Conservation (phyloP, 352 stramenopile species). For the Phytophthora citrophthora region DNA sequence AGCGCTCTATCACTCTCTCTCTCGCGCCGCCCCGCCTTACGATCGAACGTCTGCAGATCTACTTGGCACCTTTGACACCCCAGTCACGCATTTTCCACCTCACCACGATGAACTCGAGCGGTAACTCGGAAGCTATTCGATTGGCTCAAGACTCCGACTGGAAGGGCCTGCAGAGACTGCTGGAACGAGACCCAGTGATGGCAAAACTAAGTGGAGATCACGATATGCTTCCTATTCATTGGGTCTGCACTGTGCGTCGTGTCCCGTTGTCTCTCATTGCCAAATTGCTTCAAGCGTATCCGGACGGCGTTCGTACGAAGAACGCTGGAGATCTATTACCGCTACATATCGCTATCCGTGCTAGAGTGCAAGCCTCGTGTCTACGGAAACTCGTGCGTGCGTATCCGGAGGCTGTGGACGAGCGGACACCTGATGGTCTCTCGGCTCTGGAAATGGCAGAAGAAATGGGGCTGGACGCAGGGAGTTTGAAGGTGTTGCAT, state of each 20-base stretch:
- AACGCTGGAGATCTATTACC: slow-evolving; percentile 76
- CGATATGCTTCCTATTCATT: slow-evolving; percentile 86
- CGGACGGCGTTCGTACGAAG: slow-evolving; percentile 57
- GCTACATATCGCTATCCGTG: slow-evolving; percentile 83
- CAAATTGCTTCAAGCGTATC: slow-evolving; percentile 66
- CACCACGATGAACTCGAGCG: slow-evolving; percentile 26
- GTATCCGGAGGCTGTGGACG: slow-evolving; percentile 60
- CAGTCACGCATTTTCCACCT: slow-evolving; percentile 13
- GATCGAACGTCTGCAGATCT: background rate
- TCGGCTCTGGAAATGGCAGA: slow-evolving; percentile 64
- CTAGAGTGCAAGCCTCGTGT: slow-evolving; percentile 48
- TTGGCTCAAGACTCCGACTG: slow-evolving; percentile 83
- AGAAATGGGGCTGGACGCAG: slow-evolving; percentile 44
- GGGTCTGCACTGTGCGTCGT: slow-evolving; percentile 72
- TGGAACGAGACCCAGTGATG: slow-evolving; percentile 57
- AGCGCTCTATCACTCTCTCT: slow-evolving; percentile 21
- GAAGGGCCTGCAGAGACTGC: slow-evolving; percentile 64
- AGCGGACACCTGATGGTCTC: slow-evolving; percentile 49
- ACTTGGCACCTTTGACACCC: slow-evolving; percentile 2
- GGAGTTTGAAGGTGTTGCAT: slow-evolving; percentile 57
- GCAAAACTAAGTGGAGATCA: slow-evolving; percentile 70
- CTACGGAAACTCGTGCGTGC: slow-evolving; percentile 58
- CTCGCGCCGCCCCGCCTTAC: background rate
- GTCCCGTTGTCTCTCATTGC: slow-evolving; percentile 69
- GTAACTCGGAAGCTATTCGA: slow-evolving; percentile 69